phyloP scores from a whole-genome alignment of 108 stramenopile species.

The Nannochloropsis oceanica region DNA sequence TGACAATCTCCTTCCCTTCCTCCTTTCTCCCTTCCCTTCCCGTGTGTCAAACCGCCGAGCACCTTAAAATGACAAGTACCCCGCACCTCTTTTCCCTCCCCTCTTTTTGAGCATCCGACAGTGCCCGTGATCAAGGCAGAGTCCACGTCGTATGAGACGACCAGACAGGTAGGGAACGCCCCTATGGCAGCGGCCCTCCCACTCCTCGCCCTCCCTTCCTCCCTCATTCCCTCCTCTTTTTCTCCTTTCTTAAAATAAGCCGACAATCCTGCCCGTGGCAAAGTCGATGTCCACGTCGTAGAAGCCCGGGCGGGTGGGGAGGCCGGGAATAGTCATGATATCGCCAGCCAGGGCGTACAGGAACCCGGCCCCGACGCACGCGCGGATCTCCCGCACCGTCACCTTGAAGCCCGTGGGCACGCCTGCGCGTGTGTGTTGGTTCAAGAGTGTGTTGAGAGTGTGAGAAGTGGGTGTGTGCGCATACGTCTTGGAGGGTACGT shows the following conservation, averaged over 20 bases:
- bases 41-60: no score
- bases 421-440: not conserved
- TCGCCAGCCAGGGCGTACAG: conserved; percentile 90
- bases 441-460: no score
- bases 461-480: not conserved
- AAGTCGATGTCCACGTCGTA: conserved; percentile 90
- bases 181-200: not conserved
- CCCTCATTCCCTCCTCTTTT: not conserved
- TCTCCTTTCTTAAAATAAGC: conserved; percentile 60
- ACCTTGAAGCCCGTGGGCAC: conserved; percentile 23
- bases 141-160: no score
- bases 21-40: no score
- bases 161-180: no score
- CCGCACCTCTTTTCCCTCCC: no score
- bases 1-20: no score
- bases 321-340: conserved; percentile 97
- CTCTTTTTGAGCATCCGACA: no score
- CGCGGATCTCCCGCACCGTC: conserved; percentile 80
- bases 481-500: not conserved
- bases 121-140: no score
- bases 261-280: conserved; percentile 79
- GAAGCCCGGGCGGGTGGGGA: conserved; percentile 96
- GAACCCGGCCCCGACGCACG: conserved; percentile 91
- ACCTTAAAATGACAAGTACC: no score
- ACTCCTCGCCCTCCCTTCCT: not conserved